Evolutionary conservation across 148 eudicot species (phyloP), one percentile per base, ranked within the genome.

Genomic region (Polygonum maritimum): DNA sequence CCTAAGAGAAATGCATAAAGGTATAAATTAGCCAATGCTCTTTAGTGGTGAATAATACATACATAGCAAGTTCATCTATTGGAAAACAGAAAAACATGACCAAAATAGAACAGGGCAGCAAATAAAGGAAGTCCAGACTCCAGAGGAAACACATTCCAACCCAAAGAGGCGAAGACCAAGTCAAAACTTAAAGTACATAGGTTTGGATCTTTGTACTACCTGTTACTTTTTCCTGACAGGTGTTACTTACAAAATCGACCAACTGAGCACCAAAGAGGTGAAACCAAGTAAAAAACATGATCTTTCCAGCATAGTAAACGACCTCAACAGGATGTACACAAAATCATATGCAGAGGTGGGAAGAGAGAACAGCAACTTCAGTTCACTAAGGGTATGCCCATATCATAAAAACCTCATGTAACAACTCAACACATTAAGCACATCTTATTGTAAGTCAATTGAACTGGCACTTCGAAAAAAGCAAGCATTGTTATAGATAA

Each of bases 41-140:
- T 5, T 77, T 35, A 39, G 65, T 11, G 65, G 79, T 82, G 86
- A 95, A 92, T 90, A 96, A 62, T 91, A 36, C 26, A 22, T 36
- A 36, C 16, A 21, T 89, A 12, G 91, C 83, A 33, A 91, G 87
- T 63, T 88, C 97, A 67, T 36, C 71, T 67, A 67, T 38, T 36
- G 19, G 44, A 67, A 21, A 36, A 35, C 19, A 67, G 21, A 38
- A 36, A 60, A 36, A 5, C 16, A 33, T 65, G 71, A 38, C 44
- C 36, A 33, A 7, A 13, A 36, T 67, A 67, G 38, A 67, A 11
- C 8, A 22, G 40, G 44, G 38, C 45, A 8, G 36, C 36, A 4
- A 15, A 67, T 63, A 63, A 15, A 67, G 11, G 10, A 36, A 38
- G 44, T 36, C 36, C 71, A 14, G 19, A 14, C 10, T 67, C 36